A percentile compares a stretch with the other conserved stretches of the same genome.
Conservation (phyloP, 2,329 filamentous ascomycete genomes). For the Talaromyces verruculosus region DNA sequence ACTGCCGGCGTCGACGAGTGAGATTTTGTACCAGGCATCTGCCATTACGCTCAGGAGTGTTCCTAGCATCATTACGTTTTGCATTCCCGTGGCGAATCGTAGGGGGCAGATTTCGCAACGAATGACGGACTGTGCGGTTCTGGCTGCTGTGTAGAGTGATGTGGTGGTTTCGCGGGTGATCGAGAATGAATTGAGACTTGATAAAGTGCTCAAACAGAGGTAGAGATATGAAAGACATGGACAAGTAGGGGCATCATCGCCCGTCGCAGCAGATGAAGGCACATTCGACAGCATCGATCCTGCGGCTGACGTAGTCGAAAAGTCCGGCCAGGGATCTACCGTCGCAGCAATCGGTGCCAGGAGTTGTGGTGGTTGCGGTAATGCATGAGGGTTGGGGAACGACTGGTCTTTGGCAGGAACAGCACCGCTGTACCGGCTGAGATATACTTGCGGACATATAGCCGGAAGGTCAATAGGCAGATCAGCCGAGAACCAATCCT, state of each 20-base stretch:
- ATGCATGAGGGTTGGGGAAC: not conserved
- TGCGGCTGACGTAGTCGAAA: constrained; percentile 38
- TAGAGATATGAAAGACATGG: constrained; percentile 46
- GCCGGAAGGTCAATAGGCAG: constrained; percentile 29
- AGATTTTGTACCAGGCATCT: constrained; percentile 46
- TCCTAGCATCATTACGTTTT: constrained; percentile 50
- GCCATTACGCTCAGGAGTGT: constrained; percentile 47
- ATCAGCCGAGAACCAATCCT: constrained; percentile 24
- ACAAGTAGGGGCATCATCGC: constrained; percentile 31
- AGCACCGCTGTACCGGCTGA: constrained; percentile 7
- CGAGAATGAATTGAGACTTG: constrained; percentile 44
- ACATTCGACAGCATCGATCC: constrained; percentile 30
- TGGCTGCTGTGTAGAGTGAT: constrained; percentile 45
- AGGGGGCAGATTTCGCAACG: constrained; percentile 45
- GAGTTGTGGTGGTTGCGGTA: constrained; percentile 27
- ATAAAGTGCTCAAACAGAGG: constrained; percentile 45
- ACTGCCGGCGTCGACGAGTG: constrained; percentile 36
- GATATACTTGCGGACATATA: constrained; percentile 33
- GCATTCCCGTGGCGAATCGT: constrained; percentile 43
- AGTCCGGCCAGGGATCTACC: constrained; percentile 44
- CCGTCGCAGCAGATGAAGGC: constrained; percentile 24
- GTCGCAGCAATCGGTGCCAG: constrained; percentile 32
- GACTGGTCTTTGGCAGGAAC: constrained; percentile 22
- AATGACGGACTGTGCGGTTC: constrained; percentile 44
- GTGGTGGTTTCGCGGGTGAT: constrained; percentile 44